These are phyloP conservation scores for Malus hybrid DNA, from an alignment of 331 rosid genomes.

Conservation along the genomic window DNA sequence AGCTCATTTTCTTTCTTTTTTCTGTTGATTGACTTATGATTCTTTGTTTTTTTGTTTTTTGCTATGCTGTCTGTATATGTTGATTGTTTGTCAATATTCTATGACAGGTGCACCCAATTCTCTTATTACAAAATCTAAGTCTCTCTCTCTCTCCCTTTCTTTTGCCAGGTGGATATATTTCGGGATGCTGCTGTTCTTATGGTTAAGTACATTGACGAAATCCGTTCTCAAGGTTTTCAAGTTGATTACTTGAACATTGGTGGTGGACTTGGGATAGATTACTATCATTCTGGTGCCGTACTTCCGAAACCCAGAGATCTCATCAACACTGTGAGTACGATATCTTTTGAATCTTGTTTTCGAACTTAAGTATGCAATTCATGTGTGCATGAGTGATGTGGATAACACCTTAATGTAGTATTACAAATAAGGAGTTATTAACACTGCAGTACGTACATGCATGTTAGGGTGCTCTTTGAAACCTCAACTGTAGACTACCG, in stretches of 20 bases:
- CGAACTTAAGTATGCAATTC: background rate
- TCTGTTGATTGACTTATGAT: background rate
- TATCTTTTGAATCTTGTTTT: conserved; percentile 3
- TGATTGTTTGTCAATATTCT: background rate
- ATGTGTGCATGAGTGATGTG: background rate
- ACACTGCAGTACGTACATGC: background rate
- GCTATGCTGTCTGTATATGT: background rate
- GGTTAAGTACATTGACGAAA: conserved; percentile 86
- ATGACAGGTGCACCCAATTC: background rate
- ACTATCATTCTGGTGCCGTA: conserved; percentile 75
- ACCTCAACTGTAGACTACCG: background rate
- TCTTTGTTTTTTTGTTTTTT: background rate
- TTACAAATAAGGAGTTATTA: background rate
- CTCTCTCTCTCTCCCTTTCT: background rate
- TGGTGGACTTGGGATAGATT: conserved; percentile 97
- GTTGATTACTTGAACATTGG: conserved; percentile 85
- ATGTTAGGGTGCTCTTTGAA: background rate
- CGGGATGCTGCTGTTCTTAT: conserved; percentile 87
- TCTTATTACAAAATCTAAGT: background rate
- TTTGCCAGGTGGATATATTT: conserved; percentile 86
- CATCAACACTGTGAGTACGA: conserved; percentile 63
- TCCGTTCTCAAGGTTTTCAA: conserved; percentile 87
- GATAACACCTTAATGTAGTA: conserved; percentile 3
- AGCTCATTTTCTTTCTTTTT: too few species aligned
- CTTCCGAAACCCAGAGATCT: conserved; percentile 93